Evolutionary conservation across 495 filamentous ascomycete species (phyloP), one percentile per base, ranked within the genome.

Genomic region (Lichina pygmaea): DNA sequence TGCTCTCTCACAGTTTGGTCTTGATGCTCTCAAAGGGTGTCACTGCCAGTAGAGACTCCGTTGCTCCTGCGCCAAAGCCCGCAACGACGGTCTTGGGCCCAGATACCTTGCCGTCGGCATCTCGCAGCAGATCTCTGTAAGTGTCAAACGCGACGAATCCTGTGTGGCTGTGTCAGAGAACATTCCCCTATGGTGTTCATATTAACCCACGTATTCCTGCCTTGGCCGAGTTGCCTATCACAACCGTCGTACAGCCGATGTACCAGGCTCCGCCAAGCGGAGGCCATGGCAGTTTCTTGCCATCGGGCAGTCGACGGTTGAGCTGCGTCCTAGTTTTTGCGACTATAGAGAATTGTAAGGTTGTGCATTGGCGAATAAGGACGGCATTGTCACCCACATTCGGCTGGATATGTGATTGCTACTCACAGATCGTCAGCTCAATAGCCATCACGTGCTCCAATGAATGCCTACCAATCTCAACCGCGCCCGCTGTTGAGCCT

Each of bases 1-100:
- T 24, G 24, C 4, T 24, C 12, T 9, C 33, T 49, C 52, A 83
- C 77, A 94, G 57, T 51, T 82, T 84, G 33, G 89, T 97, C 63
- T 97, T 97, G 58, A 97, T 94, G 57, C 81, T 89, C 62, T 97
- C 89, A 52, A 93, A 94, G 0, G 89, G 89, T 4, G 89, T 97
- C 34, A 97, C 89, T 7, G 89, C 89, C 2, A 97, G 60, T 30
- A 95, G 60, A 3, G 83, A 92, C 61, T 97, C 89, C 0, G 84
- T 95, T 49, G 89, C 78, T 13, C 89, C 89, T 24, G 89, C 89
- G 45, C 86, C 83, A 58, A 97, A 92, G 7, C 89, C 89, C 34
- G 86, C 85, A 48, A 95, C 69, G 8, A 95, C 89, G 8, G 84
- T 95, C 49, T 73, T 68, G 4, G 86, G 86, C 2, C 89, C 86